Base-by-base conservation (phyloP, 169 alveolate genomes). In the Plasmodium yoelii region DNA sequence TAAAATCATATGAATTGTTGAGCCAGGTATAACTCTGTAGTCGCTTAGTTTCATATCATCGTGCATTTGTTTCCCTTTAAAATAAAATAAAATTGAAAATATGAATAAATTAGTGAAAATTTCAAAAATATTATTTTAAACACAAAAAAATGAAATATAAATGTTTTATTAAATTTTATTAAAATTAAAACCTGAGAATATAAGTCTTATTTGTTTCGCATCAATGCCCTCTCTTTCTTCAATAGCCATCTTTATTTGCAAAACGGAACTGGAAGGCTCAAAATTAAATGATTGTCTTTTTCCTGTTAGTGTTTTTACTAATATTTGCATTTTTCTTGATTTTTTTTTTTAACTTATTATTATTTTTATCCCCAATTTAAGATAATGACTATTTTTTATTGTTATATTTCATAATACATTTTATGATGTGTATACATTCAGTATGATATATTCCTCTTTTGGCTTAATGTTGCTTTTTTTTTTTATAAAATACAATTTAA, bases 1-100 rank as follows among this genome's bases (percentile, higher is more conserved):
- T 51, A 97, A 96, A 10, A 97, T 99, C 99, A 98, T 97, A 93
- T 97, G 99, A 84, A 98, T 96, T 39, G 99, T 97, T 87, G 97
- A 92, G 26, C 99, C 99, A 2, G 99, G 98, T 34, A 94, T 93
- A 13, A 98, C 96, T 64, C 96, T 95, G 95, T 98, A 98, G 87
- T 98, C 99, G 64, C 91, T 56, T 22, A 98, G 93, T 64, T 94
- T 95, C 84, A 95, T 92, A 46, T 97, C 98, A 56, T 97, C 99
- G 19, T 93, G 93, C 97, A 97, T 91, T 67, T 97, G 98, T 80
- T 96, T 97, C 19, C 99, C 97, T 90, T 69, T 42, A 47, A 53
- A 59, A 63, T 34, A 57, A 59, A 59, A 55, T 51, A 61, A 46
- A 47, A 88, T 8, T 6, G 3, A 53, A 61, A 80, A 80, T 18